Conservation (phyloP, 495 filamentous ascomycete genomes). For the Cenococcum geophilum region DNA sequence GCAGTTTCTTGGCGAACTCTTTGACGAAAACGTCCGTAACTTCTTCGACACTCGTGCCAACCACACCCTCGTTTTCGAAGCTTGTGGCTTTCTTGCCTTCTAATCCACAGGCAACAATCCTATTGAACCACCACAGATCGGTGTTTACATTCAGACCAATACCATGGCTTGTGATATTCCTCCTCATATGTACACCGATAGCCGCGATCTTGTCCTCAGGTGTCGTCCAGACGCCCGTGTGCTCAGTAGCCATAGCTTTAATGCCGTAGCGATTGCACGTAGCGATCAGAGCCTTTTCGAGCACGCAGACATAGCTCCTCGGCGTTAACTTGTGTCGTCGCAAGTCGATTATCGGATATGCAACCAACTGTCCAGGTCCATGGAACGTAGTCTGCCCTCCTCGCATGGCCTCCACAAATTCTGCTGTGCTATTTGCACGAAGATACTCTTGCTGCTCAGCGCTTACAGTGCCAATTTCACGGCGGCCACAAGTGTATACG, state of each 20-base stretch:
- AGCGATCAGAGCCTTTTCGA: slow-evolving; percentile 69
- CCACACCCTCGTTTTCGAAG: slow-evolving; percentile 41
- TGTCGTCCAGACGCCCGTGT: slow-evolving; percentile 73
- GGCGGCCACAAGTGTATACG: slow-evolving; percentile 81
- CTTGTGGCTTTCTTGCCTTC: slow-evolving; percentile 71
- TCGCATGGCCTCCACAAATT: slow-evolving; percentile 63
- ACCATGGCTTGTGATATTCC: slow-evolving; percentile 81
- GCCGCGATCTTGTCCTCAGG: slow-evolving; percentile 67
- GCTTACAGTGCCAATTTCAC: slow-evolving; percentile 60
- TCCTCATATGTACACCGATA: slow-evolving; percentile 77
- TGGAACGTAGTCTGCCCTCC: slow-evolving; percentile 95
- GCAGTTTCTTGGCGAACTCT: slow-evolving; percentile 29
- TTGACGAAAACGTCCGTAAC: slow-evolving; percentile 35
- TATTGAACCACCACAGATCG: slow-evolving; percentile 61
- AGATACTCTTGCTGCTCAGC: slow-evolving; percentile 40
- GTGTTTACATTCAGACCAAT: slow-evolving; percentile 76
- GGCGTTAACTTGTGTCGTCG: slow-evolving; percentile 48
- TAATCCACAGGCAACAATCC: slow-evolving; percentile 84
- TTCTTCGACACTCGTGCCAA: slow-evolving; percentile 30
- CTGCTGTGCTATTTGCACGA: slow-evolving; percentile 45
- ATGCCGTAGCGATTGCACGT: slow-evolving; percentile 55
- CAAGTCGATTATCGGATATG: slow-evolving; percentile 82
- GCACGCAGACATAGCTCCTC: slow-evolving; percentile 62
- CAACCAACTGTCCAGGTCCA: slow-evolving; percentile 85
- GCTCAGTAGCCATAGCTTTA: slow-evolving; percentile 54